These are phyloP conservation scores for Chlamydomonas eustigma DNA, from an alignment of 139 green algal genomes.

Conservation along the genomic window DNA sequence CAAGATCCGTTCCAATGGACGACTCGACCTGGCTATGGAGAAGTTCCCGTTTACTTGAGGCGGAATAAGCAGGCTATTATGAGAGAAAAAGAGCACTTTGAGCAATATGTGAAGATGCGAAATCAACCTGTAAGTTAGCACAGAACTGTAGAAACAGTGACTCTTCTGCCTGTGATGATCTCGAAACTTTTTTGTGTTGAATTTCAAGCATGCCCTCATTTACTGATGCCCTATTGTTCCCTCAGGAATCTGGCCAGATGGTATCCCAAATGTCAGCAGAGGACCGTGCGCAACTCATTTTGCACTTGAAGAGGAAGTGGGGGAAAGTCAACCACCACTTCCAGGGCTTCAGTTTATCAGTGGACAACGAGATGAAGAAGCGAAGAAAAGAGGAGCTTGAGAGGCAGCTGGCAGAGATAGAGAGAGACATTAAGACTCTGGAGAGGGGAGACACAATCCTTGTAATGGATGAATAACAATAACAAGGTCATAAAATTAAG, in stretches of 20 bases:
- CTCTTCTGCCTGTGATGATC: no score
- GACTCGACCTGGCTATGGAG: slow-evolving; percentile 64
- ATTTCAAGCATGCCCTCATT: no score
- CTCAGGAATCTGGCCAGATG: not conserved
- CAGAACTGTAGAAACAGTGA: not conserved
- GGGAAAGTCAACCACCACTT: slow-evolving; percentile 72
- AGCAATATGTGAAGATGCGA: slow-evolving; percentile 51
- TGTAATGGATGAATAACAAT: slow-evolving; percentile 49
- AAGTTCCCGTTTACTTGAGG: slow-evolving; percentile 76
- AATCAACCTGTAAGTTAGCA: slow-evolving; percentile 42
- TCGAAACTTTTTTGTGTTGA: no score
- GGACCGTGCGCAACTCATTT: slow-evolving; percentile 65
- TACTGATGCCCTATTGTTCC: no score
- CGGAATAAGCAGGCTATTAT: slow-evolving; percentile 61
- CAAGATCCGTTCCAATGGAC: slow-evolving; percentile 37
- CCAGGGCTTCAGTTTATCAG: slow-evolving; percentile 66
- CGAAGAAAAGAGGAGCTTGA: slow-evolving; percentile 23
- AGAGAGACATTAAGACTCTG: slow-evolving; percentile 75
- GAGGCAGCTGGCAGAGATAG: slow-evolving; percentile 31
- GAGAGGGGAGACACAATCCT: slow-evolving; percentile 61
- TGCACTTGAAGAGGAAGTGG: slow-evolving; percentile 84
- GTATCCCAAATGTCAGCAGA: slow-evolving; percentile 18
- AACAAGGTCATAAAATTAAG: no score
- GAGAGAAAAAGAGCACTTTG: slow-evolving; percentile 58
- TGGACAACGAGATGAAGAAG: slow-evolving; percentile 49